Conservation (phyloP, 2,329 filamentous ascomycete species). For the Pseudogymnoascus sp. region DNA sequence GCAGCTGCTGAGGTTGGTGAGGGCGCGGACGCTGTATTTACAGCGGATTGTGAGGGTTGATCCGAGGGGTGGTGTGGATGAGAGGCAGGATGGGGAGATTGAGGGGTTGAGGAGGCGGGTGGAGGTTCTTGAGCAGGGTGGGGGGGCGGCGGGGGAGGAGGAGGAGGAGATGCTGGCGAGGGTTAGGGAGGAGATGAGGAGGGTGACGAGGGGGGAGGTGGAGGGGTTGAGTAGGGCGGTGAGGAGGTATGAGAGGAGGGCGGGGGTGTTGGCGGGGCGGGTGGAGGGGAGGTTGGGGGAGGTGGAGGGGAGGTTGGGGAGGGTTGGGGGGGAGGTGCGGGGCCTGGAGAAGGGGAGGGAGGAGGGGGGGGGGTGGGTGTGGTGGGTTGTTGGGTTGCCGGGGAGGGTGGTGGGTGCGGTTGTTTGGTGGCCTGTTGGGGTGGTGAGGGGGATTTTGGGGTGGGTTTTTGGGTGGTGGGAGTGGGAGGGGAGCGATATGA, state of each 20-base stretch:
- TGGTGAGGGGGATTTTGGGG: not conserved
- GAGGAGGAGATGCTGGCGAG: conserved; percentile 27
- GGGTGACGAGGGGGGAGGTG: not conserved
- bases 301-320: conserved; percentile 68
- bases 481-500: too few species aligned
- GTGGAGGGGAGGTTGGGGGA: not conserved
- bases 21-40: conserved; percentile 69
- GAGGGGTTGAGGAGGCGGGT: conserved; percentile 56
- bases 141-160: conserved; percentile 26
- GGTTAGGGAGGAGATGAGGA: conserved; percentile 61
- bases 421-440: not conserved
- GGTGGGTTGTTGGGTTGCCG: not conserved
- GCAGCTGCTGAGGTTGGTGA: conserved; percentile 73
- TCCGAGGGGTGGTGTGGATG: conserved; percentile 32
- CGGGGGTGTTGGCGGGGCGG: too few species aligned
- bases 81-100: conserved; percentile 32
- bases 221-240: too few species aligned
- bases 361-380: not conserved
- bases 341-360: too few species aligned
- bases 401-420: not conserved
- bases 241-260: too few species aligned
- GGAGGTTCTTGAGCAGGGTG: conserved; percentile 53
- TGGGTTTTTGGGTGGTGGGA: not conserved
- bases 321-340: conserved; percentile 63
- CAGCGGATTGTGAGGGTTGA: conserved; percentile 61